phyloP scores from a whole-genome alignment of 2,329 filamentous ascomycete genomes.

The Exophiala alcalophila region DNA sequence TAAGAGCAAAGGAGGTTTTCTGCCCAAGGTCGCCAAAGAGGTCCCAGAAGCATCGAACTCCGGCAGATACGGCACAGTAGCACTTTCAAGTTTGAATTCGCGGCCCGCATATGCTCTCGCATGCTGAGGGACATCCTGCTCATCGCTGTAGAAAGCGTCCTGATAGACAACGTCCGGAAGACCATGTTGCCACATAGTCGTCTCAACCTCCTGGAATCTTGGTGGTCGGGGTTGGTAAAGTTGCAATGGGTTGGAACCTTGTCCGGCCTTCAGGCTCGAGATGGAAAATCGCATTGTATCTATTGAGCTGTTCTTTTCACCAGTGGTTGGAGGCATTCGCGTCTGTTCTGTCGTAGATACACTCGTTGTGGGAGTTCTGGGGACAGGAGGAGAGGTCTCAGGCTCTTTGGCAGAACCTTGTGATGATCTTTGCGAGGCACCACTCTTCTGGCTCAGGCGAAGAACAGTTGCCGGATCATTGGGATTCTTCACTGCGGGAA shows the following conservation, averaged over 20 bases:
- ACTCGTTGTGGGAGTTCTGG: constrained; percentile 10
- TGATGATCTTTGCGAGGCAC: constrained; percentile 49
- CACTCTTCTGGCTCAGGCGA: constrained; percentile 64
- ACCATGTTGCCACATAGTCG: constrained; percentile 55
- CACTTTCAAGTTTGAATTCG: constrained; percentile 75
- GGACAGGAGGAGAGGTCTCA: constrained; percentile 1
- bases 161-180: constrained; percentile 74
- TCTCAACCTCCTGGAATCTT: constrained; percentile 43
- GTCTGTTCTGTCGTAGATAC: constrained; percentile 8
- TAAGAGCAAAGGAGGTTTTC: constrained; percentile 46
- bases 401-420: constrained; percentile 26
- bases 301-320: constrained; percentile 2
- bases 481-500: constrained; percentile 74
- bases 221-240: constrained; percentile 31
- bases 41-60: constrained; percentile 66
- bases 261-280: constrained; percentile 1
- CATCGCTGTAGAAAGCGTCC: constrained; percentile 79
- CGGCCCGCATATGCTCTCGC: constrained; percentile 80
- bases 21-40: constrained; percentile 55
- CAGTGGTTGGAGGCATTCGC: constrained; percentile 5
- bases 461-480: constrained; percentile 61
- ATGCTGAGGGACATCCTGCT: constrained; percentile 75
- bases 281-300: neutral
- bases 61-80: constrained; percentile 74
- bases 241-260: neutral